phyloP scores from a whole-genome alignment of 2,329 filamentous ascomycete species.

The Mariannaea elegans region DNA sequence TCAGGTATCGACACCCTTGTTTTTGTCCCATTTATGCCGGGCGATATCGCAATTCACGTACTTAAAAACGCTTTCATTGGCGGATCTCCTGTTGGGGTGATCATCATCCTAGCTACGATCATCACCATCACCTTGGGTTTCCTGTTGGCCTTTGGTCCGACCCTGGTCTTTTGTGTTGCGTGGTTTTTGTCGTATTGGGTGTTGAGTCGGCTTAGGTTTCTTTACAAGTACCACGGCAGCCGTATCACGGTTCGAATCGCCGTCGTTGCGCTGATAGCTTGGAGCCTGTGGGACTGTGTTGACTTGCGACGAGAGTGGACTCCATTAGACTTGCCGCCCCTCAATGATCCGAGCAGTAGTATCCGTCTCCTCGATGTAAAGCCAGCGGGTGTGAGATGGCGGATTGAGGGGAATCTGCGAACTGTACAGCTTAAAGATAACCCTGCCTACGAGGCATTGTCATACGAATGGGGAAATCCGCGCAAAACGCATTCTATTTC shows the following conservation, averaged over 20 bases:
- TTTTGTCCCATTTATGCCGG: neutral
- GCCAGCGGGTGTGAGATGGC: neutral
- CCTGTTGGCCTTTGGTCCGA: neutral
- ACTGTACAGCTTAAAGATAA: neutral
- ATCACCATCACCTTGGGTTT: neutral
- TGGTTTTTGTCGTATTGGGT: neutral
- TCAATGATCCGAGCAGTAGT: neutral
- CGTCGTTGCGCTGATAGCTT: neutral
- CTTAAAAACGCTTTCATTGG: neutral
- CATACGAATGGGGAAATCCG: conserved; percentile 1
- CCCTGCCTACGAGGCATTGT: neutral
- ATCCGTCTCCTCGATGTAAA: neutral
- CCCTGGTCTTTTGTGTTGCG: neutral
- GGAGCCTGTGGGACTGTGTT: neutral
- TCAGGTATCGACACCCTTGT: neutral
- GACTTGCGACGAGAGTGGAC: neutral
- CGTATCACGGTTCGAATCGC: neutral
- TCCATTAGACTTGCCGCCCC: neutral
- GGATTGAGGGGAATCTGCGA: neutral
- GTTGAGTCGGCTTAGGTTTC: neutral
- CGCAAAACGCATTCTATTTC: neutral
- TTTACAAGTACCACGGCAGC: neutral
- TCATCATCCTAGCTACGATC: neutral
- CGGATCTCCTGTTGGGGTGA: neutral
- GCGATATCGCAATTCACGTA: neutral